A percentile compares a stretch with the other conserved stretches of the same genome.
Conservation (phyloP, 139 green algal genomes). For the Chlorella ohadii region DNA sequence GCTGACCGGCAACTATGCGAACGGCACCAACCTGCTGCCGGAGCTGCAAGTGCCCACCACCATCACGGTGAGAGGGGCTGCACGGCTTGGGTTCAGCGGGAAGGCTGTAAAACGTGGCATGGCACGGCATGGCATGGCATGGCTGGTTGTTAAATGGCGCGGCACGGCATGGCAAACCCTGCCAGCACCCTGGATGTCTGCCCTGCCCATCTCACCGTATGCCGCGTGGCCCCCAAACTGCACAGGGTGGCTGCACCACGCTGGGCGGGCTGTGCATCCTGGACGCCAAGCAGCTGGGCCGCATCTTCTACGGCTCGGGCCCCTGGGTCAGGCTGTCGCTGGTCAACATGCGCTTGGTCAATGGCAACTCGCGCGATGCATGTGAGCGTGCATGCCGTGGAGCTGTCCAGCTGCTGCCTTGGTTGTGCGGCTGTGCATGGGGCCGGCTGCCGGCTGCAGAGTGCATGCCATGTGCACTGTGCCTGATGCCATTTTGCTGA, state of each 20-base stretch:
- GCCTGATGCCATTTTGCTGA: too few relatives aligned
- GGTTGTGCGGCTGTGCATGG: neutral
- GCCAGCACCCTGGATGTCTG: too few relatives aligned
- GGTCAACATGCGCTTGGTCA: constrained; percentile 28
- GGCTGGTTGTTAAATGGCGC: too few relatives aligned
- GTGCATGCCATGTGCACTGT: too few relatives aligned
- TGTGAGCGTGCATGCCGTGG: neutral
- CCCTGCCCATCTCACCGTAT: too few relatives aligned
- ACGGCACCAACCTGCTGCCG: constrained; percentile 26
- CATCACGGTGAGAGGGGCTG: constrained; percentile 7
- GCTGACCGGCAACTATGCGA: neutral
- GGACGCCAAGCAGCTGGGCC: constrained; percentile 39
- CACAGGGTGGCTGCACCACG: constrained; percentile 29
- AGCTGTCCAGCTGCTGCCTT: neutral
- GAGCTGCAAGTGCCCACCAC: constrained; percentile 26
- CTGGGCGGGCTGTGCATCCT: constrained; percentile 36
- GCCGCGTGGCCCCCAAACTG: too few relatives aligned
- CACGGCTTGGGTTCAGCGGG: too few relatives aligned
- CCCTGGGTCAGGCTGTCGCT: constrained; percentile 21
- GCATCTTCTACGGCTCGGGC: constrained; percentile 27
- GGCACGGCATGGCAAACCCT: too few relatives aligned
- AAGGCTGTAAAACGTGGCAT: too few relatives aligned
- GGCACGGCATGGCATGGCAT: too few relatives aligned
- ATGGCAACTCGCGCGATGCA: constrained; percentile 28
- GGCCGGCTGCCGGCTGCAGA: neutral